phyloP scores from a whole-genome alignment of 1,284 basidiomycete species.

The Bondarzewia mesenterica region DNA sequence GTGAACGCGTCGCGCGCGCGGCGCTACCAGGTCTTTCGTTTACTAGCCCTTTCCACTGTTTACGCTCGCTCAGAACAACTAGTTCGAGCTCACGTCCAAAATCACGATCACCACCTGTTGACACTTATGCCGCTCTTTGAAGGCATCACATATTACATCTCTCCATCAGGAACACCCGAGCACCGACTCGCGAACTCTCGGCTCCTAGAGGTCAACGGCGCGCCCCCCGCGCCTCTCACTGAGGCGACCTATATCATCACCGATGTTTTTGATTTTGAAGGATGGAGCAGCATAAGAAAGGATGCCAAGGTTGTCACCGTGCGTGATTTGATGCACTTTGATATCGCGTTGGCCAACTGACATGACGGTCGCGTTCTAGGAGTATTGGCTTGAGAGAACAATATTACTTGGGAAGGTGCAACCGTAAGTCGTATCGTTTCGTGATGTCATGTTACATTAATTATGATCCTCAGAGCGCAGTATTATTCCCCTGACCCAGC shows the following conservation, averaged over 20 bases:
- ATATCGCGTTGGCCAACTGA: not conserved
- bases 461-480: constrained; percentile 21
- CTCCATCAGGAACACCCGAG: constrained; percentile 11
- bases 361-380: constrained; percentile 22
- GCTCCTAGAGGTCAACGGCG: constrained; percentile 37
- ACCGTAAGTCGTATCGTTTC: constrained; percentile 31
- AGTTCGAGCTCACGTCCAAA: no score
- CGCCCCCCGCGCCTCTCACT: constrained; percentile 19
- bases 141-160: constrained; percentile 9
- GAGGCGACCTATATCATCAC: constrained; percentile 41
- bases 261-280: constrained; percentile 46
- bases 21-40: no score
- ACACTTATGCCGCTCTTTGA: constrained; percentile 12
- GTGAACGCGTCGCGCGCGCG: no score
- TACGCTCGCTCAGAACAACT: no score
- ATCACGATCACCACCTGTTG: no score
- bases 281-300: constrained; percentile 30
- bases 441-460: not conserved
- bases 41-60: no score
- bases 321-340: constrained; percentile 11
- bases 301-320: constrained; percentile 36
- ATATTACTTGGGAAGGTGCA: constrained; percentile 50
- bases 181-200: constrained; percentile 8
- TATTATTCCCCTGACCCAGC: constrained; percentile 71
- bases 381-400: constrained; percentile 65